A percentile compares a stretch with the other conserved stretches of the same genome.
Conservation (phyloP, 1,284 basidiomycete genomes). For the Neonothopanus nambi region DNA sequence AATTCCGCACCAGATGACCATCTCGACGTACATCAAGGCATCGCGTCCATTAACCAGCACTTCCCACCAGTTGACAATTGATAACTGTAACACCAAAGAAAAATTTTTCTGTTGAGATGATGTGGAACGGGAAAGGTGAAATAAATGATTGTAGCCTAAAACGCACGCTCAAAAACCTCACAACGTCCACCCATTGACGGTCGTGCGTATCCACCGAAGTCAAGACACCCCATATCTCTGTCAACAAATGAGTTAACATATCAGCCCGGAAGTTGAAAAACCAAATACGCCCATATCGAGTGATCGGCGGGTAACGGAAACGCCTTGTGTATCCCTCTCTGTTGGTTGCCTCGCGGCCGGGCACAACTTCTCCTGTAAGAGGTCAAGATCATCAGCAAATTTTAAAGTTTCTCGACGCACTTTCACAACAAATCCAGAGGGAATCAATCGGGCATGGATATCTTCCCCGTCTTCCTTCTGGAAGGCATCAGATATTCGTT, state of each 20-base stretch:
- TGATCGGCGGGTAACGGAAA: too few species aligned
- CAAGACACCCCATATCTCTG: conserved; percentile 40
- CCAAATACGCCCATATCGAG: too few species aligned
- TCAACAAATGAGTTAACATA: conserved; percentile 11
- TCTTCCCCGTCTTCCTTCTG: conserved; percentile 39
- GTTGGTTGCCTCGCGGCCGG: conserved; percentile 41
- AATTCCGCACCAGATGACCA: conserved; percentile 39
- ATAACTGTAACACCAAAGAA: conserved; percentile 43
- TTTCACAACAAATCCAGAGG: conserved; percentile 46
- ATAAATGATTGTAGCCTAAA: background rate
- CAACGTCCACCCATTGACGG: conserved; percentile 44
- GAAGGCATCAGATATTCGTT: conserved; percentile 47
- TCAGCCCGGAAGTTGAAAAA: conserved; percentile 3
- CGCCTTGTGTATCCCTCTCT: conserved; percentile 34
- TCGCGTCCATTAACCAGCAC: conserved; percentile 40
- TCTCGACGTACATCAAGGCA: conserved; percentile 41
- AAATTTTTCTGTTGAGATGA: conserved; percentile 41
- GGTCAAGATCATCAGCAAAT: background rate
- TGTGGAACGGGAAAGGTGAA: conserved; percentile 27
- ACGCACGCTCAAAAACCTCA: background rate
- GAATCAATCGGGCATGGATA: conserved; percentile 32
- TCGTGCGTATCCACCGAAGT: conserved; percentile 38
- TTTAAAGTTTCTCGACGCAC: conserved; percentile 27
- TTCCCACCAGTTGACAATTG: conserved; percentile 42
- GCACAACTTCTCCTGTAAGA: conserved; percentile 44